These are phyloP conservation scores for Dictyostelium brefeldianum DNA, from an alignment of 78 protist genomes.

Conservation along the genomic window DNA sequence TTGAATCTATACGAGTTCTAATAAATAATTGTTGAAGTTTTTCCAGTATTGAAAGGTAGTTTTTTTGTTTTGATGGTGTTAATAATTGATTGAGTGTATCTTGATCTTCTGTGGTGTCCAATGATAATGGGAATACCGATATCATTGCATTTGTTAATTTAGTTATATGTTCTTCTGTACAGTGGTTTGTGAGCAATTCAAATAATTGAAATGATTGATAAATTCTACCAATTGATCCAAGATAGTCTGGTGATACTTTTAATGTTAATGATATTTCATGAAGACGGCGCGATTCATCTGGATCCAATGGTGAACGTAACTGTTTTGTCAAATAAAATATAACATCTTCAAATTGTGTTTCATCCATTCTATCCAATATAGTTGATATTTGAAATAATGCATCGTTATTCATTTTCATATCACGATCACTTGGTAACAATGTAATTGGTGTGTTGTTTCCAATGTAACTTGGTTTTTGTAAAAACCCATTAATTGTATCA, in stretches of 20 bases:
- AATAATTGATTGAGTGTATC: not conserved
- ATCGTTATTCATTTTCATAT: not conserved
- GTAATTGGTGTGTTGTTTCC: not conserved
- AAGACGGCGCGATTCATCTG: not conserved
- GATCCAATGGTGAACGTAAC: slow-evolving; percentile 40
- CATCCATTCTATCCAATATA: slow-evolving; percentile 21
- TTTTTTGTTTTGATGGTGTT: slow-evolving; percentile 30
- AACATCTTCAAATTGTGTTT: slow-evolving; percentile 35
- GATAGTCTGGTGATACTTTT: slow-evolving; percentile 32
- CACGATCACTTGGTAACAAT: not conserved
- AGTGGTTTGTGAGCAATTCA: slow-evolving; percentile 27
- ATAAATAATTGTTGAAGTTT: slow-evolving; percentile 56
- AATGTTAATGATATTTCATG: not conserved
- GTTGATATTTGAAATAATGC: not conserved
- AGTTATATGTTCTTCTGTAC: slow-evolving; percentile 56
- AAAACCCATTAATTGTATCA: slow-evolving; percentile 39
- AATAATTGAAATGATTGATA: slow-evolving; percentile 22
- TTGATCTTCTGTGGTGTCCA: slow-evolving; percentile 3
- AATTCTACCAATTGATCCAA: slow-evolving; percentile 40
- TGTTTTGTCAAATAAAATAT: slow-evolving; percentile 19
- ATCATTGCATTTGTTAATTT: slow-evolving; percentile 62
- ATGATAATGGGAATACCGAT: slow-evolving; percentile 37
- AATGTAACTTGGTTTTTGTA: slow-evolving; percentile 25
- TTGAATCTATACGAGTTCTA: slow-evolving; percentile 25
- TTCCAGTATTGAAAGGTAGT: slow-evolving; percentile 42